A percentile compares a stretch with the other conserved stretches of the same genome.
These are phyloP conservation scores for Botrytis porri DNA, from an alignment of 2,329 filamentous ascomycete species.

Conservation along the genomic window DNA sequence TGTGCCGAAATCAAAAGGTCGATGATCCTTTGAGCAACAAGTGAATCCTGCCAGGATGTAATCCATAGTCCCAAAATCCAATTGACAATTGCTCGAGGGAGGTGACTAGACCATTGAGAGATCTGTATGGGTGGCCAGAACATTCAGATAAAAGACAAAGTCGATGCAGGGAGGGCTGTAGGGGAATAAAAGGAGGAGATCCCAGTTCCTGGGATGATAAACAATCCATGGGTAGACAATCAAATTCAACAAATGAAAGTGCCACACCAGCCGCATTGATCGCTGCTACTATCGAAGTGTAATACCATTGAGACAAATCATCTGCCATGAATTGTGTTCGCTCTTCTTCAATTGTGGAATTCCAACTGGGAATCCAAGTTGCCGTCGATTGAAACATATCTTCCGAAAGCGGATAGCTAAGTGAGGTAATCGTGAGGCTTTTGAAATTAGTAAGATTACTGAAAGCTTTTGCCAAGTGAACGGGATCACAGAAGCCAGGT, in stretches of 20 bases:
- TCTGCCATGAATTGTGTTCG: constrained; percentile 17
- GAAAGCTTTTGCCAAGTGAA: constrained; percentile 6
- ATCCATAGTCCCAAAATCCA: constrained; percentile 20
- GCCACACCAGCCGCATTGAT: constrained; percentile 5
- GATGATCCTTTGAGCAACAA: constrained; percentile 7
- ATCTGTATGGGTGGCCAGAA: constrained; percentile 11
- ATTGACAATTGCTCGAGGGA: constrained; percentile 10
- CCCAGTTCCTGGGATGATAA: constrained; percentile 11
- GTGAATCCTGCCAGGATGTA: constrained; percentile 11
- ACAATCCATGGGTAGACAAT: constrained; percentile 18
- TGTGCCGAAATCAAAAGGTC: background rate
- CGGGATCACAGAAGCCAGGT: constrained; percentile 7
- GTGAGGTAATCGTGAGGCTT: constrained; percentile 2
- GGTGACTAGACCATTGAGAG: background rate
- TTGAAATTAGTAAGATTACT: background rate
- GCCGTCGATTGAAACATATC: constrained; percentile 9
- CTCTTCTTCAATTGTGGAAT: constrained; percentile 12
- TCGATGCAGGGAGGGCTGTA: constrained; percentile 14
- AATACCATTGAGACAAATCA: constrained; percentile 20
- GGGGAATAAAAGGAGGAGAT: constrained; percentile 6
- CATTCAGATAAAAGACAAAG: constrained; percentile 1
- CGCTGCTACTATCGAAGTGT: constrained; percentile 15
- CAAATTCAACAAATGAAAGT: constrained; percentile 9
- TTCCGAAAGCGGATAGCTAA: constrained; percentile 11
- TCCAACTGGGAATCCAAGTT: constrained; percentile 16